Evolutionary conservation across 108 stramenopile species (phyloP).

Genomic region (Fragilariopsis cylindrus): DNA sequence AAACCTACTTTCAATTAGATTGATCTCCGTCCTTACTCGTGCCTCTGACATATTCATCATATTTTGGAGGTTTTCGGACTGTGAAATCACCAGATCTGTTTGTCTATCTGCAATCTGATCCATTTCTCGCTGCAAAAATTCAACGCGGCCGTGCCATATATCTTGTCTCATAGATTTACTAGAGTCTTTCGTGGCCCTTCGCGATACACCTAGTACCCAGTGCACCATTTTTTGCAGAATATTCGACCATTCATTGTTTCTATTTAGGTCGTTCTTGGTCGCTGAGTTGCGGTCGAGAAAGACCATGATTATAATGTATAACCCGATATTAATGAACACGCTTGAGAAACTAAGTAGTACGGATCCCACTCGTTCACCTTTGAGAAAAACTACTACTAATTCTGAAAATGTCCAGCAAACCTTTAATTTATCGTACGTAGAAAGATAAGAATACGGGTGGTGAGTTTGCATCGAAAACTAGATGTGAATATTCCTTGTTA

Average conservation of each 20-base stretch:
- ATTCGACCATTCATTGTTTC: slow-evolving; percentile 1
- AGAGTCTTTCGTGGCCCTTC: neutral
- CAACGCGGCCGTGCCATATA: slow-evolving; percentile 46
- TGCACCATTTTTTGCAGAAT: slow-evolving; percentile 36
- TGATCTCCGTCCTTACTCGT: slow-evolving; percentile 23
- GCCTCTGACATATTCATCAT: slow-evolving; percentile 23
- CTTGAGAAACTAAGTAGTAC: slow-evolving; percentile 39
- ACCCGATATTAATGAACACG: slow-evolving; percentile 42
- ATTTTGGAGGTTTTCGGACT: slow-evolving; percentile 25
- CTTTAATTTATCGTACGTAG: neutral
- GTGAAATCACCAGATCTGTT: slow-evolving; percentile 13
- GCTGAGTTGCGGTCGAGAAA: slow-evolving; percentile 32
- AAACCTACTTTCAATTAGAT: slow-evolving; percentile 27
- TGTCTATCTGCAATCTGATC: slow-evolving; percentile 38
- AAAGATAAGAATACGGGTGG: no score
- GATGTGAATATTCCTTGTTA: no score
- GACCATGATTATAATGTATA: slow-evolving; percentile 43
- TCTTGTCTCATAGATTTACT: slow-evolving; percentile 8
- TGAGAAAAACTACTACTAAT: slow-evolving; percentile 34
- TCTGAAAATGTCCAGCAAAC: slow-evolving; percentile 53
- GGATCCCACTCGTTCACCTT: slow-evolving; percentile 32
- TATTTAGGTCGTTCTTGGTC: neutral
- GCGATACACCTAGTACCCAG: slow-evolving; percentile 42
- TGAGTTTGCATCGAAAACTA: no score
- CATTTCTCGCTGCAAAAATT: slow-evolving; percentile 47